A percentile compares a stretch with the other conserved stretches of the same genome.
phyloP scores from a whole-genome alignment of 1,139 yeast species.

The Yamadazyma trypodendri region DNA sequence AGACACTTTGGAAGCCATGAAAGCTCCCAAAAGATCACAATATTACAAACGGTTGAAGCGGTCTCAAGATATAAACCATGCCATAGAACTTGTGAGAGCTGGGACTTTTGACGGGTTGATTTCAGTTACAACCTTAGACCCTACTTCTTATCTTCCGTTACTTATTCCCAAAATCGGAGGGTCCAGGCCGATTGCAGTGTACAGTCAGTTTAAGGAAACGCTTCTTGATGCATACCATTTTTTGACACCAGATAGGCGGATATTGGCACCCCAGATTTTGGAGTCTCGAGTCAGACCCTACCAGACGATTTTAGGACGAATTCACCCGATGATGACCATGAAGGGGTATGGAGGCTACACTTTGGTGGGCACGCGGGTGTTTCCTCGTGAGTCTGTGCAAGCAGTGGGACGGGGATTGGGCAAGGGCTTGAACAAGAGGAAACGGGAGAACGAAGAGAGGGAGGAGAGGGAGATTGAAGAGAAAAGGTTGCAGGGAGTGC shows the following conservation, averaged over 20 bases:
- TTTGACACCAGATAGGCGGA: constrained; percentile 61
- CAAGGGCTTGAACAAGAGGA: constrained; percentile 36
- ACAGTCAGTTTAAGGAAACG: constrained; percentile 77
- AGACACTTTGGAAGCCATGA: constrained; percentile 55
- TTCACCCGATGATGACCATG: constrained; percentile 95
- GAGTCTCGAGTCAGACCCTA: constrained; percentile 84
- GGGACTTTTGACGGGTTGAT: constrained; percentile 77
- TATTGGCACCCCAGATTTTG: constrained; percentile 78
- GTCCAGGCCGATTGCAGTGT: constrained; percentile 81
- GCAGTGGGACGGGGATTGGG: constrained; percentile 56
- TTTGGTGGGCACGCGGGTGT: constrained; percentile 74
- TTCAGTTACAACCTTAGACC: constrained; percentile 69
- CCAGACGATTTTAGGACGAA: constrained; percentile 90
- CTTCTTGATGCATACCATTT: constrained; percentile 71
- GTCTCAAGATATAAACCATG: constrained; percentile 52
- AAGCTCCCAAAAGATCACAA: constrained; percentile 61
- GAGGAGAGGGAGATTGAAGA: constrained; percentile 10
- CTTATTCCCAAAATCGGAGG: constrained; percentile 75
- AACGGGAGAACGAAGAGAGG: constrained; percentile 17
- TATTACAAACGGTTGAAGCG: constrained; percentile 65
- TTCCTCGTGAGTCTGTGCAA: constrained; percentile 60
- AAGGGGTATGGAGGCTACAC: constrained; percentile 91
- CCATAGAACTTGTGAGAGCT: constrained; percentile 48
- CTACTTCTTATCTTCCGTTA: constrained; percentile 61
- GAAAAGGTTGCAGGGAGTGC: constrained; percentile 2